Evolutionary conservation across 169 alveolate species (phyloP).

Genomic region (Eimeria acervulina): DNA sequence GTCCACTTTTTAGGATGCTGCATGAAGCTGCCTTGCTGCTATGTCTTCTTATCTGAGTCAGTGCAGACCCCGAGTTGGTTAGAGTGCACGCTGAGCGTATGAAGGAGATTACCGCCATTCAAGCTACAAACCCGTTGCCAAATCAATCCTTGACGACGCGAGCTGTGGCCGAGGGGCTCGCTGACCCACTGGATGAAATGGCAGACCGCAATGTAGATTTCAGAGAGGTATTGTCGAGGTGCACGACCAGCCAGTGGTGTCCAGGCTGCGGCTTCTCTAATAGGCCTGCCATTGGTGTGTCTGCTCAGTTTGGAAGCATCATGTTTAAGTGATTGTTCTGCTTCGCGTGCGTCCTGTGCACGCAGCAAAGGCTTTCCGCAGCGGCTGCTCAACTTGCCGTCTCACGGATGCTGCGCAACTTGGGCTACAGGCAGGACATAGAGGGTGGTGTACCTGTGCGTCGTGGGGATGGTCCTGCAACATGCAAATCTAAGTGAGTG

Average conservation of each 20-base stretch:
- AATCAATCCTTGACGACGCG: conserved; percentile 44
- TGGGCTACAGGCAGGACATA: conserved; percentile 68
- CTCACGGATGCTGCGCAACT: conserved; percentile 71
- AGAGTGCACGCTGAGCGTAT: conserved; percentile 71
- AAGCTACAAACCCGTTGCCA: conserved; percentile 56
- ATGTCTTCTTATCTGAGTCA: conserved; percentile 5
- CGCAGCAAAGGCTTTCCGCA: conserved; percentile 76
- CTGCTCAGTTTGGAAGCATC: background rate
- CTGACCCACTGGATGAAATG: conserved; percentile 62
- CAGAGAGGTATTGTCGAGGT: conserved; percentile 35
- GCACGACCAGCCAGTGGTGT: background rate
- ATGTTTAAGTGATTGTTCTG: background rate
- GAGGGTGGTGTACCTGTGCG: conserved; percentile 71
- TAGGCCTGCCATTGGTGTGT: background rate
- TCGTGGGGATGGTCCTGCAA: conserved; percentile 76
- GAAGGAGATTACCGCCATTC: conserved; percentile 59
- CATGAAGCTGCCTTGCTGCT: background rate
- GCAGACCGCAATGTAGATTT: conserved; percentile 75
- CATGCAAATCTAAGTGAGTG: conserved; percentile 60
- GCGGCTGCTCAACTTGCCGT: conserved; percentile 81
- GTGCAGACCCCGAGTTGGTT: conserved; percentile 73
- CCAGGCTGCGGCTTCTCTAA: too few relatives aligned
- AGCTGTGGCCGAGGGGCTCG: conserved; percentile 73
- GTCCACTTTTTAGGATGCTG: background rate
- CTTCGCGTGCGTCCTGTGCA: background rate